These are phyloP conservation scores for Nemania sp. DNA, from an alignment of 2,329 filamentous ascomycete genomes.

Conservation along the genomic window DNA sequence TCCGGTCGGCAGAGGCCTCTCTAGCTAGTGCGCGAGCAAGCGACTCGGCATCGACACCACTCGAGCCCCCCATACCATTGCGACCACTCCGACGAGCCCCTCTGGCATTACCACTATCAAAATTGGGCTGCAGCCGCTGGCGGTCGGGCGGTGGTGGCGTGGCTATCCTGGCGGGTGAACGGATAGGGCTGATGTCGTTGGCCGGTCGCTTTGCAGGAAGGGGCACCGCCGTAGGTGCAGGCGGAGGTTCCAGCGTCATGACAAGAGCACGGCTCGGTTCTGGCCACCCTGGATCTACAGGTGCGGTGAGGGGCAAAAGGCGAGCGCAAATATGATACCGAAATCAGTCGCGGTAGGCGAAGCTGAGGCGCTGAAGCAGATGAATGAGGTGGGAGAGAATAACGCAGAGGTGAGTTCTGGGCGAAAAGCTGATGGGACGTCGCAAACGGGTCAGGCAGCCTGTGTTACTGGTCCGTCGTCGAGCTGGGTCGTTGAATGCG, in stretches of 20 bases:
- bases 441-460: constrained; percentile 21
- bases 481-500: too few species aligned
- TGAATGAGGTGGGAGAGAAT: not conserved
- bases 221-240: constrained; percentile 33
- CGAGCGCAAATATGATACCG: too few species aligned
- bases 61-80: constrained; percentile 42
- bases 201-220: constrained; percentile 39
- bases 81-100: constrained; percentile 42
- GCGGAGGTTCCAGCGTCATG: constrained; percentile 44
- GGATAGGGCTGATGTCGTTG: constrained; percentile 42
- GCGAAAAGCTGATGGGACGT: constrained; percentile 14
- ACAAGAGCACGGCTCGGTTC: constrained; percentile 6
- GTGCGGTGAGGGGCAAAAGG: not conserved
- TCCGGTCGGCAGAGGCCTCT: constrained; percentile 54
- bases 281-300: not conserved
- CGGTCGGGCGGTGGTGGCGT: constrained; percentile 52
- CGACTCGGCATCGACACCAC: constrained; percentile 52
- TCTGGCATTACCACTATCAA: constrained; percentile 42
- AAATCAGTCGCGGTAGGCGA: too few species aligned
- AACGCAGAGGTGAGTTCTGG: not conserved
- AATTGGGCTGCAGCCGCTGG: constrained; percentile 46
- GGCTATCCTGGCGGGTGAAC: constrained; percentile 44
- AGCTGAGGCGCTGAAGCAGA: constrained; percentile 6
- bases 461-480: constrained; percentile 25
- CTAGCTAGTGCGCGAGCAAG: constrained; percentile 55